Evolutionary conservation across 2,329 filamentous ascomycete species (phyloP), one percentile per base, ranked within the genome.

Genomic region (Diaporthe capsici): DNA sequence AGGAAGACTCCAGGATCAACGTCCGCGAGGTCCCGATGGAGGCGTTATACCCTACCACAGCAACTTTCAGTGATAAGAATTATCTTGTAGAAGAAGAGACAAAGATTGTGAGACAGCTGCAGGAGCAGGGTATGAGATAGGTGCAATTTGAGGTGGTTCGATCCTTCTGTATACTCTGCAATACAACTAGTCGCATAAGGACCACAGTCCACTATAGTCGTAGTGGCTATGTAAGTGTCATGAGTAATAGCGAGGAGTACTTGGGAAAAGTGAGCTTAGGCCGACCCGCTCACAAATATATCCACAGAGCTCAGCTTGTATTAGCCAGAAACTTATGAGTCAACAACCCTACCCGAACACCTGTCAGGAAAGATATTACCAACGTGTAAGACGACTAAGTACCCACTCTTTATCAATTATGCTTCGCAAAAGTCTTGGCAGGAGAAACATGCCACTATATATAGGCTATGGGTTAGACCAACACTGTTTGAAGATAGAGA

Each of bases 21-120:
- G 65, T 76, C n/a, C 73, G 77, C 13, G 74, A 77, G 42, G 77
- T 79, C n/a, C 75, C 51, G 12, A 49, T 75, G 39, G 72, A 70
- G 51, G 58, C 60, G 17, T 44, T 75, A 39, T 76, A 73, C 28
- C 75, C 73, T 10, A 37, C 75, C 39, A 15, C 34, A 3, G 63
- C 51, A 28, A 31, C 31, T 12, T 17, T 74, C 22, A 63, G 44
- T 9, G 44, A 67, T n/a, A 39, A 42, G n/a, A 74, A 74, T 17
- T 28, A 49, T n/a, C 61, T 60, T 13, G 51, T 70, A 17, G 72
- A 67, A 34, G 72, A 74, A 25, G 72, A 70, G n/a, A 10, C 25
- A 25, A 57, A 58, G 34, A 49, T 74, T 44, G 70, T 75, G 22
- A 44, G 49, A n/a, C 34, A 15, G 6, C 25, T 63, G n/a, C 60